phyloP scores from a whole-genome alignment of 805 yeast genomes.

The Kluyveromyces dobzhanskii region DNA sequence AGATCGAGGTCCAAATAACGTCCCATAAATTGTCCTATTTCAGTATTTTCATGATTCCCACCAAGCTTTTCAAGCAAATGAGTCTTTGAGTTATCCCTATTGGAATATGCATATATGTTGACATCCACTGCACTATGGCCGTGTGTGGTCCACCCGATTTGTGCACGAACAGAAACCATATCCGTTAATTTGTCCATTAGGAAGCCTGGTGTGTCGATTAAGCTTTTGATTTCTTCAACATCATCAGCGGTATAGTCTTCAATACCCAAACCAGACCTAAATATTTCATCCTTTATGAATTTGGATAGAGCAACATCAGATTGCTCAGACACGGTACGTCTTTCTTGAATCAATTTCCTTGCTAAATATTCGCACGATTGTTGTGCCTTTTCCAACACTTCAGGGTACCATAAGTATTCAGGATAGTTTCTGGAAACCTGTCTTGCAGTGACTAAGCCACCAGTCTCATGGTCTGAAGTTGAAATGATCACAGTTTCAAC shows the following conservation, averaged over 20 bases:
- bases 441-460: slow-evolving; percentile 84
- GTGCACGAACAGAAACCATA: slow-evolving; percentile 73
- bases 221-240: slow-evolving; percentile 33
- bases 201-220: slow-evolving; percentile 23
- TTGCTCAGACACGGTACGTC: slow-evolving; percentile 21
- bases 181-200: slow-evolving; percentile 47
- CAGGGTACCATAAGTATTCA: slow-evolving; percentile 83
- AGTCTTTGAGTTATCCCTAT: slow-evolving; percentile 37
- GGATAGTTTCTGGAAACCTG: slow-evolving; percentile 67
- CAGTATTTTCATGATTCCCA: slow-evolving; percentile 84
- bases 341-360: slow-evolving; percentile 31
- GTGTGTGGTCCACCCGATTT: slow-evolving; percentile 93
- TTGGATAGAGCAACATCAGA: slow-evolving; percentile 22
- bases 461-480: slow-evolving; percentile 94
- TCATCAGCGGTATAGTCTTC: slow-evolving; percentile 49
- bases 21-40: slow-evolving; percentile 70
- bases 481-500: slow-evolving; percentile 72
- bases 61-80: slow-evolving; percentile 40
- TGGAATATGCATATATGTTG: slow-evolving; percentile 76
- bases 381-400: slow-evolving; percentile 56
- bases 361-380: slow-evolving; percentile 73
- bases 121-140: slow-evolving; percentile 97
- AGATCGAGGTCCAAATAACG: slow-evolving; percentile 40
- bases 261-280: slow-evolving; percentile 63
- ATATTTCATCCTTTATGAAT: slow-evolving; percentile 45